These are phyloP conservation scores for Thelonectria blattea DNA, from an alignment of 2,329 filamentous ascomycete species.

Conservation along the genomic window DNA sequence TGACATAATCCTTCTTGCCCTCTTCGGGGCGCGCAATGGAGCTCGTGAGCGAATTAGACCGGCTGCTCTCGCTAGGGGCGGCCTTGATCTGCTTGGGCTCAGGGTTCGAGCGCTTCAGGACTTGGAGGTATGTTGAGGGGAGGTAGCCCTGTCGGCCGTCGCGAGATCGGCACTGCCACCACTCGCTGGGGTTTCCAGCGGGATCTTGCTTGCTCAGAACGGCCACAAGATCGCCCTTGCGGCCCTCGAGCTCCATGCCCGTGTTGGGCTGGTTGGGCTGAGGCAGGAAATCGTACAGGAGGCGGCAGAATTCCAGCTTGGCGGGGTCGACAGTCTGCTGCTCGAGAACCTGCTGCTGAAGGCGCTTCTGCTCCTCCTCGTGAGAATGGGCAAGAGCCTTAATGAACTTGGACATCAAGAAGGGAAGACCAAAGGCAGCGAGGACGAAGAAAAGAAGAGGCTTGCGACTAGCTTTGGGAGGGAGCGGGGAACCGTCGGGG, in stretches of 20 bases:
- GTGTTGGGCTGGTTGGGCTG: slow-evolving; percentile 62
- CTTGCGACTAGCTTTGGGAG: slow-evolving; percentile 84
- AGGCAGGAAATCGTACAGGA: slow-evolving; percentile 92
- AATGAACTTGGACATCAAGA: slow-evolving; percentile 97
- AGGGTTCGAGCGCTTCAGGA: slow-evolving; percentile 62
- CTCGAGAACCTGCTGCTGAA: slow-evolving; percentile 56
- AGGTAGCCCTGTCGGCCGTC: slow-evolving; percentile 92
- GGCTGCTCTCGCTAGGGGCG: slow-evolving; percentile 53
- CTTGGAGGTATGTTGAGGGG: slow-evolving; percentile 87
- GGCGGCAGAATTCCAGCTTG: slow-evolving; percentile 95
- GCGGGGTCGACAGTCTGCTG: slow-evolving; percentile 75
- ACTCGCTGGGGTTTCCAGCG: slow-evolving; percentile 88
- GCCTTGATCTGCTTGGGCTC: slow-evolving; percentile 60
- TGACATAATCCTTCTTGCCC: slow-evolving; percentile 59
- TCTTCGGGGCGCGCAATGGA: slow-evolving; percentile 45
- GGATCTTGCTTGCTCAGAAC: slow-evolving; percentile 93
- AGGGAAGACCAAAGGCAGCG: slow-evolving; percentile 93
- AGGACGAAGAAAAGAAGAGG: slow-evolving; percentile 95
- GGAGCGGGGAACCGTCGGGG: slow-evolving; percentile 67
- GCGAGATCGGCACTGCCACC: slow-evolving; percentile 93
- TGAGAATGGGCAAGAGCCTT: slow-evolving; percentile 80
- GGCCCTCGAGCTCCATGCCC: slow-evolving; percentile 85
- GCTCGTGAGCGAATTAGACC: slow-evolving; percentile 59
- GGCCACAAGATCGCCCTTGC: slow-evolving; percentile 94
- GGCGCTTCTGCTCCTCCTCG: slow-evolving; percentile 76